Percentiles rank a stretch among this genome's conserved stretches.
Conservation (phyloP, 176 grass and related monocot genomes). For the Chloris gayana region DNA sequence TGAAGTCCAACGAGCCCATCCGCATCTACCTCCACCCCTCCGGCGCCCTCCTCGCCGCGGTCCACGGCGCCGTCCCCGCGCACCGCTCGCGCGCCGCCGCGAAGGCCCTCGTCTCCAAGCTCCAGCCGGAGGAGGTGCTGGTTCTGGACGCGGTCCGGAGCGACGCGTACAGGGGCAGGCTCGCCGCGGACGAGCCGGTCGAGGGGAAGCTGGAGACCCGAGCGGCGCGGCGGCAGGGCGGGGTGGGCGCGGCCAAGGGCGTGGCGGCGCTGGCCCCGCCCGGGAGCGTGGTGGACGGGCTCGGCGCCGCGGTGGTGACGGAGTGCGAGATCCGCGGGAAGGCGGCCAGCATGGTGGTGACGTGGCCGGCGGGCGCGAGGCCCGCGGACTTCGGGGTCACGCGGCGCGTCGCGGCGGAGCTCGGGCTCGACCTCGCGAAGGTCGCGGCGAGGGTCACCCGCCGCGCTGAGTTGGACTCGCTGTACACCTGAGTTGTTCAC, state of each 20-base stretch:
- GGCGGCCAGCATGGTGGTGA: conserved; percentile 75
- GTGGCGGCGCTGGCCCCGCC: conserved; percentile 64
- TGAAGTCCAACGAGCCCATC: conserved; percentile 53
- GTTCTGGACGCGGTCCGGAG: conserved; percentile 70
- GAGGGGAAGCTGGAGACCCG: conserved; percentile 92
- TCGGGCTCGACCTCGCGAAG: conserved; percentile 53
- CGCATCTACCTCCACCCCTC: conserved; percentile 57
- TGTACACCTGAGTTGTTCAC: conserved; percentile 58
- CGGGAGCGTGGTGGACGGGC: conserved; percentile 81
- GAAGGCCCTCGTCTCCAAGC: conserved; percentile 51
- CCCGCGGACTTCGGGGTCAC: conserved; percentile 43
- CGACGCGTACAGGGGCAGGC: conserved; percentile 63
- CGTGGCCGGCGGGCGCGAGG: conserved; percentile 67
- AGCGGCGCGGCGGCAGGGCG: conserved; percentile 42
- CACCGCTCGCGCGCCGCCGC: conserved; percentile 66
- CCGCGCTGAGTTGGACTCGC: conserved; percentile 49
- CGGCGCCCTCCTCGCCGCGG: conserved; percentile 56
- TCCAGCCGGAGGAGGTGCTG: conserved; percentile 68
- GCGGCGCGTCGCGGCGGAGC: conserved; percentile 45
- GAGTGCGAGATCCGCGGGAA: conserved; percentile 80
- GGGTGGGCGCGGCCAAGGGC: conserved; percentile 40
- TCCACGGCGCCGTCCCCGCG: conserved; percentile 45
- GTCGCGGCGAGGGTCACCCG: conserved; percentile 43
- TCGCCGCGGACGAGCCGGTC: conserved; percentile 67
- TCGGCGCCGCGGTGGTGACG: conserved; percentile 68